Evolutionary conservation across 1,139 yeast genomes (phyloP), one percentile per base, ranked within the genome.

Genomic region (Blastobotrys persicus): DNA sequence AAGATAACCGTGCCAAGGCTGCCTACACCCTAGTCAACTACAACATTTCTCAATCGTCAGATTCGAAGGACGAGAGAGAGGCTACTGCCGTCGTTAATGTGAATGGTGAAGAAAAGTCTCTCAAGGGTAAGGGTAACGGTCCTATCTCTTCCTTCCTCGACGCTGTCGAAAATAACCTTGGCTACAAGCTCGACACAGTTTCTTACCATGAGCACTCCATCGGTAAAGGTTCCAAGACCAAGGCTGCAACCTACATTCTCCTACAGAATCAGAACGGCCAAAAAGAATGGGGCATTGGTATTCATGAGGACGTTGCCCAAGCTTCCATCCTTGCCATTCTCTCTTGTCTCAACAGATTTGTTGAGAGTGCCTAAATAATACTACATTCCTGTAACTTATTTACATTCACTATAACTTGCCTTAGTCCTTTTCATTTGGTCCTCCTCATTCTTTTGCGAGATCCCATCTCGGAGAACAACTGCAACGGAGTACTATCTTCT

Each of bases 181-280:
- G 79, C 42, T 73, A 80, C 51, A 70, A 72, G 50, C 73, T 89
- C 50, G 87, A 84, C 59, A 96, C 92, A 53, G 80, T 82, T 63
- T 79, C 85, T 65, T 92, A 92, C 71, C 85, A 85, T 54, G 98
- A 92, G 71, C 98, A 92, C 69, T 85, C 97, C 39, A 77, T 92
- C 57, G 98, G 98, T 55, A 78, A 81, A 44, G 96, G 94, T 55
- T 81, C 95, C 35, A 76, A 80, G 55, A 81, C 95, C 49, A 81
- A 85, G 66, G 98, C 98, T 54, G 98, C 94, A 20, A 83, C 97
- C 17, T 92, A 85, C 67, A 83, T 89, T 57, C 88, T 84, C 65
- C 73, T 83, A 43, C 70, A 76, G 43, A 77, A 78, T 63, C 58
- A 63, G 16, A 56, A 60, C 44, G 49, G 49, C 11, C 69, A 73